Percentiles rank a stretch among this genome's conserved stretches.
phyloP scores from a whole-genome alignment of 345 rosid genomes.

The Toxicodendron radicans region DNA sequence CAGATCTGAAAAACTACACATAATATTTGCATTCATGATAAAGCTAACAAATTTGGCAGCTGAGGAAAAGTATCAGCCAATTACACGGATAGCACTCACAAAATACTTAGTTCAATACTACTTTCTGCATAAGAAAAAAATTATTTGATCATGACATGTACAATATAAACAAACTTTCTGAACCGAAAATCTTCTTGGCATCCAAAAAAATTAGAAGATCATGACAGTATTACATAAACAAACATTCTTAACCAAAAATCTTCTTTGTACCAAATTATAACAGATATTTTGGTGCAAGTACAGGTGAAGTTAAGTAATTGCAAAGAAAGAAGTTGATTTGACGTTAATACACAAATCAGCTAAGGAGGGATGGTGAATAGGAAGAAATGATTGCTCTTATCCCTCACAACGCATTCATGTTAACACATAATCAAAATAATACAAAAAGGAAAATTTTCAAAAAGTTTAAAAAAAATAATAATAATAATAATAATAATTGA shows the following conservation, averaged over 20 bases:
- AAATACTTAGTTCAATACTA: not conserved
- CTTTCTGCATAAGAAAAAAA: not conserved
- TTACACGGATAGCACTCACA: no score
- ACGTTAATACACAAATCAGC: not conserved
- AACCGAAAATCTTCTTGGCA: not conserved
- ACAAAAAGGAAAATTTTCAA: not conserved
- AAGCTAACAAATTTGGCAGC: no score
- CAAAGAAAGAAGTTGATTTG: not conserved
- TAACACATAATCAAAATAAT: not conserved
- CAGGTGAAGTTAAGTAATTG: not conserved
- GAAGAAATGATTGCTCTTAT: not conserved
- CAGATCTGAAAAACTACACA: no score
- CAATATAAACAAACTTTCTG: not conserved
- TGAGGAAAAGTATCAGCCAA: no score
- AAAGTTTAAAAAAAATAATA: not conserved
- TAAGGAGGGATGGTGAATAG: not conserved
- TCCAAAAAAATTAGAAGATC: no score
- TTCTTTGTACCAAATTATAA: not conserved
- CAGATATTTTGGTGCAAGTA: not conserved
- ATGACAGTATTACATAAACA: no score
- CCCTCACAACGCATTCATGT: not conserved
- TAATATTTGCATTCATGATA: no score
- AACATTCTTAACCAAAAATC: no score
- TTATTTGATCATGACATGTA: not conserved
- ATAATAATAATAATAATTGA: not conserved